A percentile compares a stretch with the other conserved stretches of the same genome.
Evolutionary conservation across 495 filamentous ascomycete species (phyloP).

Genomic region (Ascodesmis nigricans): DNA sequence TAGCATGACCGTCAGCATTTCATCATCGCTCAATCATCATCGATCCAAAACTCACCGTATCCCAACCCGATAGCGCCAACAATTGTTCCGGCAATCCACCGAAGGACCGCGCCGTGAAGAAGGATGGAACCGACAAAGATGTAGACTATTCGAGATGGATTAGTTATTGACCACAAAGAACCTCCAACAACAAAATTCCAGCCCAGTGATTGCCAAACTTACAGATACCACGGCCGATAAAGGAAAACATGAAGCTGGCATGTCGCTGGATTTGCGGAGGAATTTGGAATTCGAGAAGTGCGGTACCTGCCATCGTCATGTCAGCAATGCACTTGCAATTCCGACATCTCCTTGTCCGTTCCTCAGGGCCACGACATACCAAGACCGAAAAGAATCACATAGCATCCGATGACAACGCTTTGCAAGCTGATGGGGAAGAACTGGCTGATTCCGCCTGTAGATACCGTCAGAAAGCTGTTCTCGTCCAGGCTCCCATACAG

Average conservation of each 20-base stretch:
- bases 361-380: too few species aligned
- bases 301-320: conserved; percentile 28
- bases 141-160: conserved; percentile 47
- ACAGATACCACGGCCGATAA: conserved; percentile 89
- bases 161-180: background rate
- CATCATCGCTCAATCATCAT: background rate
- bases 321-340: conserved; percentile 4
- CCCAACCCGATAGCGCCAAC: conserved; percentile 54
- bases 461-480: too few species aligned
- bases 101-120: conserved; percentile 35
- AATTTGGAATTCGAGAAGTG: conserved; percentile 74
- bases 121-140: conserved; percentile 80
- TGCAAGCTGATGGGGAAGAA: conserved; percentile 47
- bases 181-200: conserved; percentile 2
- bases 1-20: background rate
- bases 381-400: conserved; percentile 76
- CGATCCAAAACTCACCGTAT: conserved; percentile 30
- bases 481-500: too few species aligned
- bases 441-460: conserved; percentile 45
- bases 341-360: background rate
- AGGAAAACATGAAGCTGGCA: conserved; percentile 92
- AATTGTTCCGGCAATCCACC: conserved; percentile 43
- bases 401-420: conserved; percentile 53
- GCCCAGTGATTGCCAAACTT: conserved; percentile 25
- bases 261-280: conserved; percentile 81